Evolutionary conservation across 2,329 filamentous ascomycete genomes (phyloP), one percentile per base, ranked within the genome.

Genomic region (Fusarium dlaminii): DNA sequence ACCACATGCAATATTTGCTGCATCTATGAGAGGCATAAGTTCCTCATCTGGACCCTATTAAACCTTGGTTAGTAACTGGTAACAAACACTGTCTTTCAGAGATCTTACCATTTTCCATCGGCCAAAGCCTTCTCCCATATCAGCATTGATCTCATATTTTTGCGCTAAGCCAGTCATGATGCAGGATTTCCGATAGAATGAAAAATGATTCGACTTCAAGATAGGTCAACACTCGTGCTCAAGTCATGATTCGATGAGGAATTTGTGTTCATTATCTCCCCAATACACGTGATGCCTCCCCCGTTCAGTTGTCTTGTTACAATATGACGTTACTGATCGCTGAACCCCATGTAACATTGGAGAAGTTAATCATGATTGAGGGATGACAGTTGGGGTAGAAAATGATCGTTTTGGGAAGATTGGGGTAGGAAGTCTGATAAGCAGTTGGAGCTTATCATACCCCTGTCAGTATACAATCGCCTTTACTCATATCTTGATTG

Each of bases 1-100:
- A 3, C 88, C 89, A 76, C 89, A 92, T 14, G 90, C 90, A 36
- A 92, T 82, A 73, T 91, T 91, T 24, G 89, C 90, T 75, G 88
- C 86, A 76, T 91, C 89, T 72, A 91, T 90, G 46, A 90, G 80
- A 5, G 87, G 87, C 66, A 92, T 88, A 20, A 92, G 80, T 63
- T 91, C 88, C 55, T 89, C 86, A 71, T 91, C 90, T 8, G 89
- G 89, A 2, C 56, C 56, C 56, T 59, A 24, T 54, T n/a, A 2
- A 12, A n/a, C 0, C 2, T 29, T 15, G 9, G 14, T 58, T 29
- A 58, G 6, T 22, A 29, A 7, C 8, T 36, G 8, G n/a, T 22
- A 10, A 22, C 1, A 14, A 27, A 8, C 8, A 29, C 7, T n/a
- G 43, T 3, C 7, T 20, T 8, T 22, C 20, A 24, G 20, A 39